A percentile compares a stretch with the other conserved stretches of the same genome.
These are phyloP conservation scores for Lecanicillium sp. DNA, from an alignment of 2,329 filamentous ascomycete genomes.

Conservation along the genomic window DNA sequence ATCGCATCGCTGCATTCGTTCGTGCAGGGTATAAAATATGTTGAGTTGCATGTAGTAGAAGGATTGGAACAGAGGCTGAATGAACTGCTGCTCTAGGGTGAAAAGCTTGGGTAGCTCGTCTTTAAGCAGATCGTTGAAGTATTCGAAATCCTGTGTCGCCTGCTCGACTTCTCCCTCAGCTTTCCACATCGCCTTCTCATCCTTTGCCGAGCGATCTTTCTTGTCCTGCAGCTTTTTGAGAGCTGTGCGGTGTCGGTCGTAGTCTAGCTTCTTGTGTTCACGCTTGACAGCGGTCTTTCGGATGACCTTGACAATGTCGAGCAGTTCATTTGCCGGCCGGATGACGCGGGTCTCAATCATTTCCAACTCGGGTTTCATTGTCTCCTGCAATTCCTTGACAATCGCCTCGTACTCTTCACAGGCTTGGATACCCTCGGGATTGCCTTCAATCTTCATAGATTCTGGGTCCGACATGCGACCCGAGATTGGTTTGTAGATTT, in stretches of 20 bases:
- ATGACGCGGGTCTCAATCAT: conserved; percentile 95
- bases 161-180: conserved; percentile 86
- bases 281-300: conserved; percentile 83
- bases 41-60: conserved; percentile 99
- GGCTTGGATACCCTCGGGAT: conserved; percentile 84
- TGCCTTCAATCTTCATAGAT: conserved; percentile 72
- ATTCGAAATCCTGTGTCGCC: conserved; percentile 92
- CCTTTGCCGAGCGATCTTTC: conserved; percentile 91
- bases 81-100: conserved; percentile 83
- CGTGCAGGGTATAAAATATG: conserved; percentile 96
- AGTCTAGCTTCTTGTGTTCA: conserved; percentile 96
- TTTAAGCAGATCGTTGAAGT: conserved; percentile 96
- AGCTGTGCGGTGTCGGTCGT: conserved; percentile 73
- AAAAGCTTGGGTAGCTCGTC: conserved; percentile 93
- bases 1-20: conserved; percentile 94
- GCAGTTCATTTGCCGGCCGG: conserved; percentile 82
- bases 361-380: conserved; percentile 83
- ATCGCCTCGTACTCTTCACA: conserved; percentile 95
- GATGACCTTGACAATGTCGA: conserved; percentile 92
- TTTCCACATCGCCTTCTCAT: conserved; percentile 96
- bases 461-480: conserved; percentile 91
- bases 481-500: conserved; percentile 97
- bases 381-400: conserved; percentile 82
- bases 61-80: conserved; percentile 92
- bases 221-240: conserved; percentile 96